Evolutionary conservation across 305 asterid species (phyloP).

Genomic region (Rubia balearica): DNA sequence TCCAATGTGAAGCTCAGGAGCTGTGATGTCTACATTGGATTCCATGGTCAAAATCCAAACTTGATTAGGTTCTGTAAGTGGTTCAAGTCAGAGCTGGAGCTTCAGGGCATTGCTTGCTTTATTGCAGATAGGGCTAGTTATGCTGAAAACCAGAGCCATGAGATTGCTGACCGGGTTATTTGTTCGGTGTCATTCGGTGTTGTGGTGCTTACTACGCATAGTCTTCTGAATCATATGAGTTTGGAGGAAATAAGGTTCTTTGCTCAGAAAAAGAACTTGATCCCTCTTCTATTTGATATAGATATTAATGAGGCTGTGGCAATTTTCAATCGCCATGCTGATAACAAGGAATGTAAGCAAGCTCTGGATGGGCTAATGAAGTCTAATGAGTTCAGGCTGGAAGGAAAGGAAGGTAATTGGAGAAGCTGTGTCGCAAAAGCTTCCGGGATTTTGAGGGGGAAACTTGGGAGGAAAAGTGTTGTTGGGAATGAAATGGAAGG

Average conservation of each 20-base stretch:
- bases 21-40: slow-evolving; percentile 77
- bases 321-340: slow-evolving; percentile 32
- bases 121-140: slow-evolving; percentile 72
- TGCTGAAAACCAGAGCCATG: slow-evolving; percentile 69
- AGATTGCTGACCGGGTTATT: slow-evolving; percentile 68
- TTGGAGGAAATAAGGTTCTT: slow-evolving; percentile 84
- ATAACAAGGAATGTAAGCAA: slow-evolving; percentile 58
- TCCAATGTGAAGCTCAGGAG: slow-evolving; percentile 67
- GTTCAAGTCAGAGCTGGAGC: slow-evolving; percentile 84
- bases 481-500: slow-evolving; percentile 45
- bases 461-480: slow-evolving; percentile 75
- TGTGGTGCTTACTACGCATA: slow-evolving; percentile 44
- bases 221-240: slow-evolving; percentile 47
- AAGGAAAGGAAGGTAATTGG: slow-evolving; percentile 69
- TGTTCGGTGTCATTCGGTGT: slow-evolving; percentile 68
- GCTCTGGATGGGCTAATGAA: slow-evolving; percentile 64
- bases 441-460: slow-evolving; percentile 46
- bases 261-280: slow-evolving; percentile 78
- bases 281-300: slow-evolving; percentile 65
- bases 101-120: slow-evolving; percentile 81
- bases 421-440: slow-evolving; percentile 57
- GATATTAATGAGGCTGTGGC: slow-evolving; percentile 33
- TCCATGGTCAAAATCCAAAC: slow-evolving; percentile 62
- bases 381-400: slow-evolving; percentile 50
- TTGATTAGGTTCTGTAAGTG: slow-evolving; percentile 66